phyloP scores from a whole-genome alignment of 116 monocot species.

The Phalaenopsis hybrid region DNA sequence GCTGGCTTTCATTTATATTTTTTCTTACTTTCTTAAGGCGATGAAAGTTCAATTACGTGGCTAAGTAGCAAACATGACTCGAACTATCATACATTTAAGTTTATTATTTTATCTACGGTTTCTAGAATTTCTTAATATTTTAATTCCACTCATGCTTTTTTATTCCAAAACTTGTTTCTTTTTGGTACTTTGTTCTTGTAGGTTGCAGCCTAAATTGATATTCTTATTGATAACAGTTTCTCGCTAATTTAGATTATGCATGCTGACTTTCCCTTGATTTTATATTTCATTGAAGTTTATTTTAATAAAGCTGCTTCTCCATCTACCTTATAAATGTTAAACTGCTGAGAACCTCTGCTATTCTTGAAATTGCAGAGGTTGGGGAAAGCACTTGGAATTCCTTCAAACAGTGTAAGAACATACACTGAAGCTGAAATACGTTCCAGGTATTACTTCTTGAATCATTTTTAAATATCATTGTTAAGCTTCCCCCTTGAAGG shows the following conservation, averaged over 20 bases:
- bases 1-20: neutral
- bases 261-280: neutral
- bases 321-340: neutral
- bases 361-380: slow-evolving; percentile 37
- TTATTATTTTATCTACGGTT: neutral
- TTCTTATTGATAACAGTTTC: neutral
- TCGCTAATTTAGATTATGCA: neutral
- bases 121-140: neutral
- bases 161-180: neutral
- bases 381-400: slow-evolving; percentile 81
- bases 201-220: neutral
- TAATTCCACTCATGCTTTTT: neutral
- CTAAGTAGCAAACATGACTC: neutral
- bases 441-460: slow-evolving; percentile 50
- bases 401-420: slow-evolving; percentile 77
- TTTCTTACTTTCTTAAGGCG: neutral
- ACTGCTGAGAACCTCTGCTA: slow-evolving; percentile 3
- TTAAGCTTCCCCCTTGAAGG: neutral
- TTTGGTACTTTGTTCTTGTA: neutral
- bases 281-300: neutral
- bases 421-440: slow-evolving; percentile 98
- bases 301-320: neutral
- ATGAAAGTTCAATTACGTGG: neutral
- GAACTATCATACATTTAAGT: slow-evolving; percentile 5
- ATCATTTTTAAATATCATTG: neutral